Evolutionary conservation across 352 stramenopile genomes (phyloP).

Genomic region (Globisporangium apiculatum): DNA sequence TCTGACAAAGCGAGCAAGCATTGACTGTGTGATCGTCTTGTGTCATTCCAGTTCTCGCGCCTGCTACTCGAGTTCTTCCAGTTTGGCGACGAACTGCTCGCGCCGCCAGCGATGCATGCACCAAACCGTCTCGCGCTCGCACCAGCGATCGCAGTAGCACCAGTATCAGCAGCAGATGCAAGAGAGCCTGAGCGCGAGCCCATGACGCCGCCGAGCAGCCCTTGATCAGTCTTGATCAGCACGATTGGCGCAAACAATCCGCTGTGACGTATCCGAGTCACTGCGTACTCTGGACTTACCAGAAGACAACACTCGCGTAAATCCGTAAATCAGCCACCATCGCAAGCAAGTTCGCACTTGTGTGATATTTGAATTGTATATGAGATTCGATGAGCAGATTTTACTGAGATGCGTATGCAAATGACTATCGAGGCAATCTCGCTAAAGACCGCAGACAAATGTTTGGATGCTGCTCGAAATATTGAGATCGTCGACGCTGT

Average conservation of each 20-base stretch:
- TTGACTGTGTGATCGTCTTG: background rate
- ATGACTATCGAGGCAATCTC: background rate
- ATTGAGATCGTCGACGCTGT: background rate
- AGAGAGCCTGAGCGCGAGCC: background rate
- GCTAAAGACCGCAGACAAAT: no score
- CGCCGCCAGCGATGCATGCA: background rate
- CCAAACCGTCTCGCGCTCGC: no score
- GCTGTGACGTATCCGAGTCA: background rate
- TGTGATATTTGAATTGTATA: no score
- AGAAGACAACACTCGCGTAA: background rate
- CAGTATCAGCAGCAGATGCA: no score
- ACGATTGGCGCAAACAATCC: no score
- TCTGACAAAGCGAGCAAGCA: no score
- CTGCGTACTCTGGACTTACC: background rate
- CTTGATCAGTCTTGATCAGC: no score
- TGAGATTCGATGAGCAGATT: no score
- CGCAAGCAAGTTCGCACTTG: background rate
- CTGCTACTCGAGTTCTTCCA: conserved; percentile 7
- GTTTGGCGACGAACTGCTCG: conserved; percentile 7
- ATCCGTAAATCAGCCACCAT: background rate
- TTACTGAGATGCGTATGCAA: no score
- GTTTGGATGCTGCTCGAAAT: background rate
- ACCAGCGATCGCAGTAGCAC: no score
- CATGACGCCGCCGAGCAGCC: no score
- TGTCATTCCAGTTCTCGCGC: conserved; percentile 8